A percentile compares a stretch with the other conserved stretches of the same genome.
Evolutionary conservation across 2,329 filamentous ascomycete genomes (phyloP).

Genomic region (Periconia digitata): DNA sequence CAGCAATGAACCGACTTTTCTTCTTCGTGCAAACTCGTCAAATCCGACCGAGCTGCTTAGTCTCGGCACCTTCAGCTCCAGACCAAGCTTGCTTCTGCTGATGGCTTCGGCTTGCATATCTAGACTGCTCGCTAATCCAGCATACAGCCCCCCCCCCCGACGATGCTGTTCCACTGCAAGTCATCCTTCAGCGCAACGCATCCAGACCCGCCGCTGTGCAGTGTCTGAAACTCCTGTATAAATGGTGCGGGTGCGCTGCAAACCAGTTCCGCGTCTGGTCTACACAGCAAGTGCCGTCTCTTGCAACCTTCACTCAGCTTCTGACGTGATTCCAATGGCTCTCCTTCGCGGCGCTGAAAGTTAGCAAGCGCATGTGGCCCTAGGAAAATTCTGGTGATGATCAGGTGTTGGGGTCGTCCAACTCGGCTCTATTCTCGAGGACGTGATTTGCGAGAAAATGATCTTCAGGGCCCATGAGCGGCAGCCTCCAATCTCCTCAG

Average conservation of each 20-base stretch:
- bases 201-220: not conserved
- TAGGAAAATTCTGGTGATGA: slow-evolving; percentile 5
- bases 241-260: slow-evolving; percentile 1
- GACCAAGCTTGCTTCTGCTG: not conserved
- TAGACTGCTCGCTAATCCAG: not conserved
- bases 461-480: slow-evolving; percentile 1
- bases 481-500: not conserved
- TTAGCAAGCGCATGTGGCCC: slow-evolving; percentile 3
- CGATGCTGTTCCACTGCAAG: not conserved
- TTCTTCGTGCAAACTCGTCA: no score
- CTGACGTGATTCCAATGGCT: not conserved
- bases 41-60: no score
- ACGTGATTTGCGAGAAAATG: not conserved
- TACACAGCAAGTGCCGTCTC: not conserved
- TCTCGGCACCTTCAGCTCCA: no score
- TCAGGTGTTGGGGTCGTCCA: not conserved
- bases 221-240: not conserved
- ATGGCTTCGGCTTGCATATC: not conserved
- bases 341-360: not conserved
- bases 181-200: not conserved
- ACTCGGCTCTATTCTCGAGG: not conserved
- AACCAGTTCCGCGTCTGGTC: not conserved
- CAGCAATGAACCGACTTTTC: no score
- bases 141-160: not conserved
- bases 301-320: not conserved